phyloP scores from a whole-genome alignment of 805 yeast species.

The Candida sanyiensis region DNA sequence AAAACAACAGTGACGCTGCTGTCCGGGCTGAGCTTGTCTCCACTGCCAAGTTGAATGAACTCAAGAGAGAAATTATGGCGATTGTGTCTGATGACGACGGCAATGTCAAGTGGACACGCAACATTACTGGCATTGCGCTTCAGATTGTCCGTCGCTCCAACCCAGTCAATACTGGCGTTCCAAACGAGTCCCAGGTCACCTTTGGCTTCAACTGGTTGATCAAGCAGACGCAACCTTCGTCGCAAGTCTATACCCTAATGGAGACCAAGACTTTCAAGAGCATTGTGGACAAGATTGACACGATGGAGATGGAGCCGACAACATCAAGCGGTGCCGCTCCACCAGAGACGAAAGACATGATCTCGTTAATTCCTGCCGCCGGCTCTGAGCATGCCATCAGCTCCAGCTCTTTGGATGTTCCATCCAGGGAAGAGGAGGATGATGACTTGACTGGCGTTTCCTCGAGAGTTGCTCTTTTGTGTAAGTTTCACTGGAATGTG shows the following conservation, averaged over 20 bases:
- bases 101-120: constrained; percentile 85
- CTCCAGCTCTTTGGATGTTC: constrained; percentile 11
- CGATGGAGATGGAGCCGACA: constrained; percentile 15
- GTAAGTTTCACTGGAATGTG: constrained; percentile 78
- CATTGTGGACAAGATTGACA: constrained; percentile 34
- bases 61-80: constrained; percentile 69
- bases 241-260: constrained; percentile 69
- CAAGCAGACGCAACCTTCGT: constrained; percentile 79
- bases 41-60: constrained; percentile 35
- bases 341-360: neutral
- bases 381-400: constrained; percentile 12
- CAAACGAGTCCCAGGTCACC: constrained; percentile 28
- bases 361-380: constrained; percentile 8
- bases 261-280: constrained; percentile 60
- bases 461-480: constrained; percentile 47
- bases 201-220: constrained; percentile 76
- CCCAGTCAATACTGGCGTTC: constrained; percentile 23
- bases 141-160: constrained; percentile 46
- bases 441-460: constrained; percentile 57
- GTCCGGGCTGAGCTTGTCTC: constrained; percentile 26
- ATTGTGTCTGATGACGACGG: constrained; percentile 83
- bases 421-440: constrained; percentile 27
- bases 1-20: constrained; percentile 12
- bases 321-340: neutral
- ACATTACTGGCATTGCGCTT: constrained; percentile 64